A percentile compares a stretch with the other conserved stretches of the same genome.
Conservation (phyloP, 306 rosid species). For the Quillaja saponaria region DNA sequence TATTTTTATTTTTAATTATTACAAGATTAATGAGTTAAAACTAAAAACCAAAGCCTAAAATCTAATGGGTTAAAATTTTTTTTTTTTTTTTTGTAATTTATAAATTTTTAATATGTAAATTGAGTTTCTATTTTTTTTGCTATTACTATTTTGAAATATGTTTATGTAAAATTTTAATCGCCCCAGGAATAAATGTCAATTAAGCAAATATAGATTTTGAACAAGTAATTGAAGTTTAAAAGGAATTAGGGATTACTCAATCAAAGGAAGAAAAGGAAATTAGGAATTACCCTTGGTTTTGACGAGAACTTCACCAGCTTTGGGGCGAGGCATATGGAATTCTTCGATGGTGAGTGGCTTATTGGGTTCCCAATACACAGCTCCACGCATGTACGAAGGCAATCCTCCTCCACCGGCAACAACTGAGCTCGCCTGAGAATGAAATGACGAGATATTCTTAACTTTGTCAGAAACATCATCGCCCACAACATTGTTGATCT, state of each 20-base stretch:
- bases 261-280: no score
- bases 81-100: neutral
- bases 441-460: conserved; percentile 25
- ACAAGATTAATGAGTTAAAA: no score
- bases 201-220: no score
- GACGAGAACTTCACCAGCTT: conserved; percentile 84
- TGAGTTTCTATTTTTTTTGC: no score
- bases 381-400: conserved; percentile 82
- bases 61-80: neutral
- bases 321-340: conserved; percentile 82
- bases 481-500: neutral
- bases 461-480: neutral
- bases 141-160: no score
- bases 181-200: no score
- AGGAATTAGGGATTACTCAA: no score
- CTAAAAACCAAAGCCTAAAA: no score
- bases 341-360: conserved; percentile 86
- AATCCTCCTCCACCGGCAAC: conserved; percentile 42
- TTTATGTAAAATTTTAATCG: no score
- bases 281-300: conserved; percentile 83
- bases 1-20: no score
- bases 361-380: conserved; percentile 76
- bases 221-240: no score
- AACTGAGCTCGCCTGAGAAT: conserved; percentile 24
- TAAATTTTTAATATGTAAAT: no score